Evolutionary conservation across 108 stramenopile genomes (phyloP), one percentile per base, ranked within the genome.

Genomic region (Thalassiosira profunda): DNA sequence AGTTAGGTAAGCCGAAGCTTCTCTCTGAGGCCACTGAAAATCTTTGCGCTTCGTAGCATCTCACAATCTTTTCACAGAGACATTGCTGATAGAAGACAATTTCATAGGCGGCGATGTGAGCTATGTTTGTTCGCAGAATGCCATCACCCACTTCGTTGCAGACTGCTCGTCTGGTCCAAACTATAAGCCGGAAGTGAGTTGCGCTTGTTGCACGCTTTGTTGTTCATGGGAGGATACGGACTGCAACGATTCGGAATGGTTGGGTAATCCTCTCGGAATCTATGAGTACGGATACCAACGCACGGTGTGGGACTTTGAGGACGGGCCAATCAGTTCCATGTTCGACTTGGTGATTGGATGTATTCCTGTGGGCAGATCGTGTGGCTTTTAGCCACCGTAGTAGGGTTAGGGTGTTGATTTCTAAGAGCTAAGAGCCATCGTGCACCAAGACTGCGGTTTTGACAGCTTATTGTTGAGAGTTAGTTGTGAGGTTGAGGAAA

Each of bases 121-220:
- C 45, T 57, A 33, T 10, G 23, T 79, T 2, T 79, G 78, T 34
- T 12, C n/a, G n/a, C 58, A n/a, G n/a, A n/a, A 79, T 38, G 43
- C 44, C 17, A 74, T 79, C 33, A 53, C 67, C 29, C 62, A 62
- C 48, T 79, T 79, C 33, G 29, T 69, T 4, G 37, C 74, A 18
- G 79, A 80, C 34, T 80, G 79, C 33, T 38, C 45, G 6, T 28
- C 40, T 17, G n/a, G 14, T 58, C n/a, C n/a, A n/a, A n/a, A n/a
- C n/a, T n/a, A n/a, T n/a, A n/a, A n/a, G n/a, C 30, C 30, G 17
- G 79, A 72, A 70, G 76, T 80, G 11, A 34, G 40, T 12, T 79
- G 78, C 18, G 52, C 44, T n/a, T 80, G 79, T 33, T 80, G 79
- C 34, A 80, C 61, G 23, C 44, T 75, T 18, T 80, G 79, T 52